A percentile compares a stretch with the other conserved stretches of the same genome.
Conservation (phyloP, 2,329 filamentous ascomycete species). For the Alternaria incomplexa region DNA sequence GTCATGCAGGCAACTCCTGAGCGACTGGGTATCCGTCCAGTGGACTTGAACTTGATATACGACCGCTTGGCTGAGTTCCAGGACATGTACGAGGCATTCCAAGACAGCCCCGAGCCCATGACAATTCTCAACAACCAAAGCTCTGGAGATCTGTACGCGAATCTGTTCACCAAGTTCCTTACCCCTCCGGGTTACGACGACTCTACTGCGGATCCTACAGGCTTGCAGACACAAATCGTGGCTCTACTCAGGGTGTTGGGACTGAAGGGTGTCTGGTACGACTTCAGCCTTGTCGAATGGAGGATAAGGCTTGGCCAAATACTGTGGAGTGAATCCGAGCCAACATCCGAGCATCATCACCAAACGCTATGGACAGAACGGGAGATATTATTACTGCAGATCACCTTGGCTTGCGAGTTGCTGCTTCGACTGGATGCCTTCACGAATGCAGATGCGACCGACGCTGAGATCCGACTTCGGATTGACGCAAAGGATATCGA, state of each 20-base stretch:
- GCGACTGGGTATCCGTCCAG: slow-evolving; percentile 45
- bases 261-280: slow-evolving; percentile 72
- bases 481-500: slow-evolving; percentile 54
- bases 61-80: slow-evolving; percentile 48
- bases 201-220: slow-evolving; percentile 61
- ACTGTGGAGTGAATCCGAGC: slow-evolving; percentile 63
- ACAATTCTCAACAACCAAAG: slow-evolving; percentile 58
- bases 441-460: slow-evolving; percentile 31
- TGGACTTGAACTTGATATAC: slow-evolving; percentile 41
- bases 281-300: slow-evolving; percentile 78
- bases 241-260: slow-evolving; percentile 70
- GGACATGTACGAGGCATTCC: slow-evolving; percentile 62
- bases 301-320: slow-evolving; percentile 75
- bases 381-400: slow-evolving; percentile 62
- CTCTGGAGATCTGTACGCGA: slow-evolving; percentile 58
- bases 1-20: slow-evolving; percentile 45
- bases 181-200: slow-evolving; percentile 48
- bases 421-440: slow-evolving; percentile 61
- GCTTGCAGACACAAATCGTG: slow-evolving; percentile 73
- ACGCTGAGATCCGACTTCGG: slow-evolving; percentile 48
- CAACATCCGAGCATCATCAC: slow-evolving; percentile 25
- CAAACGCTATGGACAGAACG: slow-evolving; percentile 50
- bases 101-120: slow-evolving; percentile 61
- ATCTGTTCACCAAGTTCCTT: slow-evolving; percentile 52
- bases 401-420: slow-evolving; percentile 61